Conservation (phyloP, 108 stramenopile species). For the Nitzschia sp. region DNA sequence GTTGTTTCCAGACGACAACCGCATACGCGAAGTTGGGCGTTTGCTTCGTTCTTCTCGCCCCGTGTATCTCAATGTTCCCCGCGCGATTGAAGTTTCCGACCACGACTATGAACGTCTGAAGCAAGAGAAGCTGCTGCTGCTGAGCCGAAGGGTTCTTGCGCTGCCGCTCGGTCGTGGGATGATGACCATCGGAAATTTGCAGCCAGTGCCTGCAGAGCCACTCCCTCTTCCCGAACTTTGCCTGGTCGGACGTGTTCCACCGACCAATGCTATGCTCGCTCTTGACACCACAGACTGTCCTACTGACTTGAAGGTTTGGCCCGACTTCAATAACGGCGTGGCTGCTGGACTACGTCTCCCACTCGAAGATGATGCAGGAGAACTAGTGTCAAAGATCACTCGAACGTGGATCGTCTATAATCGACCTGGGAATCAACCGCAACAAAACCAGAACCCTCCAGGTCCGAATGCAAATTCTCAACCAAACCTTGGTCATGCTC, state of each 20-base stretch:
- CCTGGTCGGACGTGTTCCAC: constrained; percentile 89
- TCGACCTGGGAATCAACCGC: constrained; percentile 39
- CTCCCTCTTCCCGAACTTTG: constrained; percentile 88
- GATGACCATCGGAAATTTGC: constrained; percentile 93
- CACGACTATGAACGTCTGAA: constrained; percentile 88
- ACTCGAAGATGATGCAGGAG: constrained; percentile 22
- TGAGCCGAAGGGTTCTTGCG: constrained; percentile 86
- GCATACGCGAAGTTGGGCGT: constrained; percentile 86
- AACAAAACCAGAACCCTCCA: constrained; percentile 30
- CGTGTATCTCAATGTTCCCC: constrained; percentile 72
- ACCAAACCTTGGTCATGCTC: constrained; percentile 54
- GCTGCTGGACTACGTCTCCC: constrained; percentile 92
- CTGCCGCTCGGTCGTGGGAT: constrained; percentile 93
- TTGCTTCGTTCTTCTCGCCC: constrained; percentile 90
- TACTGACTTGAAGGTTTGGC: constrained; percentile 88
- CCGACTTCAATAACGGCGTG: constrained; percentile 99
- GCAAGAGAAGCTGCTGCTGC: constrained; percentile 81
- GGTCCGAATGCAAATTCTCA: constrained; percentile 10
- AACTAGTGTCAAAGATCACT: constrained; percentile 56
- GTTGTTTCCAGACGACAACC: constrained; percentile 89
- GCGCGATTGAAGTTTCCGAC: constrained; percentile 85
- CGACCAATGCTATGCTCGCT: constrained; percentile 83
- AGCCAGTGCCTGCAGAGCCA: constrained; percentile 77
- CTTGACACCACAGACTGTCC: constrained; percentile 70
- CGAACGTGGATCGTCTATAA: constrained; percentile 98